Base-by-base conservation (phyloP, 768 basidiomycete genomes). In the Rubroboletus satanas region DNA sequence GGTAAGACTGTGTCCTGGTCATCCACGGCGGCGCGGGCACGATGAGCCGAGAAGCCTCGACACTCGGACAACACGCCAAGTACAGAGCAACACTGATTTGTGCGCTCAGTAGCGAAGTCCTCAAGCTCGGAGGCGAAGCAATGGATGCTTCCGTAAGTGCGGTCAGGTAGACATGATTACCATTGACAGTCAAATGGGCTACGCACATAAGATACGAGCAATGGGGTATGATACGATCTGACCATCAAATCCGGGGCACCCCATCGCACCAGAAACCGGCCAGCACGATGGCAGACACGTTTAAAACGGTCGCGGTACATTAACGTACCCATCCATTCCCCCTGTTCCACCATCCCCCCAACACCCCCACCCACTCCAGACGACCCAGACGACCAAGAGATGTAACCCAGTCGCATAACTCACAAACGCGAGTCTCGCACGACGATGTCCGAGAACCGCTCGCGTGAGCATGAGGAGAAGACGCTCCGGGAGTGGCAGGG, bases 401-500 rank as follows among this genome's bases (percentile, higher is more conserved):
- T 97, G 93, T 18, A 97, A 71, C 5, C 77, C 81, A 12, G 87
- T 69, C 5, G 96, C 88, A 71, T 99, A 99, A 48, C 87, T 76
- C 56, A 98, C 85, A 70, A 98, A 98, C 42, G 90, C 81, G 18
- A 87, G 88, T 63, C 97, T 79, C 15, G 93, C 86, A 17, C 92
- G 83, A 28, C 94, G 87, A 66, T 93, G 94, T 39, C 91, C 90
- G 29, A 98, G 81, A 48, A 98, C 87, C 12, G 85, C 79, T 47
- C 88, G 84, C 0, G 97, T 96, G 17, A 98, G 76, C 23, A 82
- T 78, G 50, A 98, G 85, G 1, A 97, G 87, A n/a, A 87, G 87
- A 21, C 94, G 83, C 71, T 99, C 97, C 10, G 97, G 77, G 2
- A 92, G 90, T 66, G 98, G 95, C 43, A 98, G 79, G 28, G 86